Percentiles rank a stretch among this genome's conserved stretches.
Conservation (phyloP, 1,284 basidiomycete genomes). For the Ceratobasidium theobromae region DNA sequence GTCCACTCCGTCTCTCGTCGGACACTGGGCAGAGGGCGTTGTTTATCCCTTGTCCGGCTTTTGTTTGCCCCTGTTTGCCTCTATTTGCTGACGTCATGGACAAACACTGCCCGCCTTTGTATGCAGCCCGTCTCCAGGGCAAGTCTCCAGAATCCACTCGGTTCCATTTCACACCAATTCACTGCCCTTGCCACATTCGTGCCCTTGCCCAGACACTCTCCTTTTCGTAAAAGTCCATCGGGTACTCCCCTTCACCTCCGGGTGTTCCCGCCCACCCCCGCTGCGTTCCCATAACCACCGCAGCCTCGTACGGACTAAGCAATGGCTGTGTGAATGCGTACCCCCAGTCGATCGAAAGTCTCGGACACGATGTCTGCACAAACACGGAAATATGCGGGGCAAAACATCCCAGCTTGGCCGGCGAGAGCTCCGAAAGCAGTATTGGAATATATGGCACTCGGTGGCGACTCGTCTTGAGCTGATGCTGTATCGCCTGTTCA, state of each 20-base stretch:
- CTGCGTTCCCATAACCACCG: conserved; percentile 77
- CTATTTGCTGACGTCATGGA: neutral
- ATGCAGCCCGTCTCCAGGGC: too few relatives aligned
- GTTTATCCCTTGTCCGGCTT: neutral
- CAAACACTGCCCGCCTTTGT: neutral
- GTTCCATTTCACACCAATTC: too few relatives aligned
- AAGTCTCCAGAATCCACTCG: too few relatives aligned
- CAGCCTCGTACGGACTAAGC: conserved; percentile 92
- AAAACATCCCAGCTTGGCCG: conserved; percentile 88
- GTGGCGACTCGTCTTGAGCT: conserved; percentile 55
- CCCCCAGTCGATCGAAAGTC: conserved; percentile 97
- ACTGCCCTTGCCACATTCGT: conserved; percentile 43
- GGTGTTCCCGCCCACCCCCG: conserved; percentile 61
- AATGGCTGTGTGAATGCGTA: conserved; percentile 91
- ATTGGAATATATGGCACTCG: conserved; percentile 83
- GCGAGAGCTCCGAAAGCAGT: conserved; percentile 93
- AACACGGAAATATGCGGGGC: conserved; percentile 77
- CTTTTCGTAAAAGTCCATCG: conserved; percentile 95
- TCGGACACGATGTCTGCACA: conserved; percentile 94
- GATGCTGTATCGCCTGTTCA: conserved; percentile 72
- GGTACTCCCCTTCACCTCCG: conserved; percentile 59
- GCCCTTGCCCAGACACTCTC: conserved; percentile 73
- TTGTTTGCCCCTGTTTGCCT: neutral
- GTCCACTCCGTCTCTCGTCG: neutral
- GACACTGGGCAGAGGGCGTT: conserved; percentile 12